Evolutionary conservation across 768 basidiomycete species (phyloP), one percentile per base, ranked within the genome.

Genomic region (Mycena rosella): DNA sequence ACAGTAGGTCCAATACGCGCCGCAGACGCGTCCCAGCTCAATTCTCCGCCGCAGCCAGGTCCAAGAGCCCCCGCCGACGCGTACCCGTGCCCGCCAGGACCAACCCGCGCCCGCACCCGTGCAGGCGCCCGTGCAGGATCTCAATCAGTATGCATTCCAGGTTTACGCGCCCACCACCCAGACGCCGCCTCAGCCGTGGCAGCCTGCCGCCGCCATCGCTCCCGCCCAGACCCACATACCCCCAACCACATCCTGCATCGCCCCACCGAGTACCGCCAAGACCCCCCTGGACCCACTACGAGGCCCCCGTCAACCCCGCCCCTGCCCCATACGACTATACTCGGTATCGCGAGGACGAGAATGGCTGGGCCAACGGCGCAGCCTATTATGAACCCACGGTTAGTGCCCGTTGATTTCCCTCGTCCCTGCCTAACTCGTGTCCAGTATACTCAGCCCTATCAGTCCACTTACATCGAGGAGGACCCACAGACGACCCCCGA

Each of bases 361-460:
- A 63, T 77, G 64, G 74, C 18, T 85, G 89, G 89, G 80, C 83
- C 34, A 73, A 80, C 24, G 77, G 84, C 29, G 76, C 77, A 11
- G 80, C 88, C 26, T 92, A 91, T 72, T 92, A 91, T 72, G 85
- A 86, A 66, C 83, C 87, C 58, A 73, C 85, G 48, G 89, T 89
- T 65, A 74, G 84, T 59, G 22, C 79, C 48, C 30, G 24, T 57
- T 45, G 29, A 22, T 32, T 62, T 20, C 11, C 42, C 32, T 10
- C 52, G 49, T 56, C 10, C 30, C n/a, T 11, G 45, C 14, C 67
- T n/a, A 13, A 44, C 27, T 60, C 40, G n/a, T n/a, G 3, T 52
- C 20, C 70, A 89, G 84, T 90, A 89, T 60, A 86, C 86, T 5
- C 84, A 83, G 52, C 66, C 87, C 63, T 92, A 91, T 74, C 81